Base-by-base conservation (phyloP, 2,329 filamentous ascomycete species). In the Phialemoniopsis sp. region DNA sequence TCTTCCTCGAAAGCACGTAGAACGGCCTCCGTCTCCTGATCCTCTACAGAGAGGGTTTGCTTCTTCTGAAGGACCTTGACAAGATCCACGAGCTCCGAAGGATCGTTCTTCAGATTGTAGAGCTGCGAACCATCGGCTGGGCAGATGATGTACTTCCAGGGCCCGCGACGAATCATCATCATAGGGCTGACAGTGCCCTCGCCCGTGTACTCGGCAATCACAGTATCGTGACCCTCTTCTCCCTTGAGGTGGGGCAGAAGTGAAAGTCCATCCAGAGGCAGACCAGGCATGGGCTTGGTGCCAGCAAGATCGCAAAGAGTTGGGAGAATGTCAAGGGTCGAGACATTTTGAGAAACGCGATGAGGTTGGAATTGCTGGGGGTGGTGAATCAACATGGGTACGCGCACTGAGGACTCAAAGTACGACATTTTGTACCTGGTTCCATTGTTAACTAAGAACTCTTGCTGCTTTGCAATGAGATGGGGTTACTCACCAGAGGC, bases 181-280 rank as follows among this genome's bases (percentile, higher is more conserved):
- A 94, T 78, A 2, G 90, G 90, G 5, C 86, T 82, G 40, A 95
- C 73, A 2, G 90, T 95, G 35, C 90, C 90, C 64, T 96, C 90
- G 36, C 89, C 90, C 56, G 91, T 95, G 67, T 96, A 96, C 67
- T 96, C 90, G 44, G 89, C 89, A 53, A 91, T 85, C n/a, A 93
- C 89, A 10, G 87, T 93, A 59, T 96, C 89, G 44, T 85, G 82
- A 31, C 79, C 81, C n/a, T 77, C 63, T n/a, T 36, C 64, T 37
- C 78, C 80, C 52, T 82, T 68, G 28, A 94, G 72, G 55, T 91
- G 85, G n/a, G 87, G 87, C 44, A 90, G 65, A 50, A 96, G 73
- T 31, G 87, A 93, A 26, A 80, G 71, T 29, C 90, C 90, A 53
- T 96, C 90, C 67, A 96, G 85, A 2, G 89, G 88, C n/a, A 95